Conservation (phyloP, 2,329 filamentous ascomycete species). For the Epichloe scottii region DNA sequence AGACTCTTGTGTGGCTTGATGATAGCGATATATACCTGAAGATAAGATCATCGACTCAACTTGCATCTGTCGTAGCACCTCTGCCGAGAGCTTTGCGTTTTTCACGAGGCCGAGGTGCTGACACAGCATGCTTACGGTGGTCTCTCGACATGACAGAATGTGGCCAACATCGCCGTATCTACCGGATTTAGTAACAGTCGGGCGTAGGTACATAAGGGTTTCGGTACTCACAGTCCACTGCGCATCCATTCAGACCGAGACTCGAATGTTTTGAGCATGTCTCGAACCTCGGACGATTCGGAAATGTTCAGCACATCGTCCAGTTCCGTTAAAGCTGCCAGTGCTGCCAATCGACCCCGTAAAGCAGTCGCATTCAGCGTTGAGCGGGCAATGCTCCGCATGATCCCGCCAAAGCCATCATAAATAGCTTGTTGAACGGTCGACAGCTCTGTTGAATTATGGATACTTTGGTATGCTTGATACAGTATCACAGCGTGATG, state of each 20-base stretch:
- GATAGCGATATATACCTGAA: constrained; percentile 63
- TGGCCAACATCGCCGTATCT: constrained; percentile 68
- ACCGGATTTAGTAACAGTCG: constrained; percentile 10
- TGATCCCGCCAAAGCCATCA: constrained; percentile 46
- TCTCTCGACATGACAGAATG: constrained; percentile 72
- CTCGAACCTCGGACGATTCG: constrained; percentile 46
- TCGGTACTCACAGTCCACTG: constrained; percentile 52
- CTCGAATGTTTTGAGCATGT: constrained; percentile 51
- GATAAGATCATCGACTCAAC: constrained; percentile 65
- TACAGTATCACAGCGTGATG: constrained; percentile 62
- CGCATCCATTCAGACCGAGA: constrained; percentile 66
- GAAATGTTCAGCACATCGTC: constrained; percentile 60
- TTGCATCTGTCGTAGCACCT: constrained; percentile 58
- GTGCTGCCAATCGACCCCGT: constrained; percentile 42
- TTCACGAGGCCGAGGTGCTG: constrained; percentile 52
- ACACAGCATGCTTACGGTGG: constrained; percentile 67
- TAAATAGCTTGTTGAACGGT: constrained; percentile 47
- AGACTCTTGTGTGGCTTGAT: constrained; percentile 75
- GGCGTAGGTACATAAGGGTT: background rate
- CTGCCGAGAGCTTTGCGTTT: constrained; percentile 46
- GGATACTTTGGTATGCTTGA: constrained; percentile 66
- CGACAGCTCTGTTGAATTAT: constrained; percentile 46
- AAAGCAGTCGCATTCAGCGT: constrained; percentile 38
- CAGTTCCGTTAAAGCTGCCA: constrained; percentile 69
- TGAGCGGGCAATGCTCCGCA: constrained; percentile 40